A percentile compares a stretch with the other conserved stretches of the same genome.
Conservation (phyloP, 106 monocot genomes). For the Acorus gramineus region DNA sequence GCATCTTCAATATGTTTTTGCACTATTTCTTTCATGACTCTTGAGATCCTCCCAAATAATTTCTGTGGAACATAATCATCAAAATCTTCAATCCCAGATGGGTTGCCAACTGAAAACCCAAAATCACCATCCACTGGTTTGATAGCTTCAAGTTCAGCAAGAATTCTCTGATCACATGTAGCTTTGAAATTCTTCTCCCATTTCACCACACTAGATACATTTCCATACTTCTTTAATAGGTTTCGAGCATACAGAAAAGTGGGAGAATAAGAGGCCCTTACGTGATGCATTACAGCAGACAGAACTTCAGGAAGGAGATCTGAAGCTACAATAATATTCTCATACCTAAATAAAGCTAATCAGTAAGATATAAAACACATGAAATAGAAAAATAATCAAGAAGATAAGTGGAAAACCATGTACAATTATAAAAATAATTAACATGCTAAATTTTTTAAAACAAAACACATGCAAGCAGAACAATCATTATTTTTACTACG, state of each 20-base stretch:
- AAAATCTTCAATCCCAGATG: conserved; percentile 52
- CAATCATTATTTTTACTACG: too few relatives aligned
- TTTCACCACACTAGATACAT: conserved; percentile 44
- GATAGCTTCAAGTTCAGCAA: conserved; percentile 67
- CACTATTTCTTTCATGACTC: conserved; percentile 79
- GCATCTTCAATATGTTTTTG: conserved; percentile 79
- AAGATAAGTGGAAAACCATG: too few relatives aligned
- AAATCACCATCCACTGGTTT: conserved; percentile 50
- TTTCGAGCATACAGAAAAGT: conserved; percentile 57
- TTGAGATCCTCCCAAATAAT: conserved; percentile 51
- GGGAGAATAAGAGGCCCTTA: conserved; percentile 27
- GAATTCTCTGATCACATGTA: conserved; percentile 75
- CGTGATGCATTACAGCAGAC: conserved; percentile 45
- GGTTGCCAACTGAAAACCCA: conserved; percentile 44
- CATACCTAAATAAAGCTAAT: conserved; percentile 48
- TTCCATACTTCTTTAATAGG: conserved; percentile 71
- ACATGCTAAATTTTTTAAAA: too few relatives aligned
- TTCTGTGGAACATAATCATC: conserved; percentile 82
- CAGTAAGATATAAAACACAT: background rate
- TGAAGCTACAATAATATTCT: conserved; percentile 60
- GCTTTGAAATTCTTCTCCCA: conserved; percentile 79
- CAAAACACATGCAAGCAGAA: too few relatives aligned
- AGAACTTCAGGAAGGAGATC: conserved; percentile 83
- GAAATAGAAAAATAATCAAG: background rate
- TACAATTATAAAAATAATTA: too few relatives aligned